Evolutionary conservation across 2,329 filamentous ascomycete genomes (phyloP).

Genomic region (Colletotrichum sp.): DNA sequence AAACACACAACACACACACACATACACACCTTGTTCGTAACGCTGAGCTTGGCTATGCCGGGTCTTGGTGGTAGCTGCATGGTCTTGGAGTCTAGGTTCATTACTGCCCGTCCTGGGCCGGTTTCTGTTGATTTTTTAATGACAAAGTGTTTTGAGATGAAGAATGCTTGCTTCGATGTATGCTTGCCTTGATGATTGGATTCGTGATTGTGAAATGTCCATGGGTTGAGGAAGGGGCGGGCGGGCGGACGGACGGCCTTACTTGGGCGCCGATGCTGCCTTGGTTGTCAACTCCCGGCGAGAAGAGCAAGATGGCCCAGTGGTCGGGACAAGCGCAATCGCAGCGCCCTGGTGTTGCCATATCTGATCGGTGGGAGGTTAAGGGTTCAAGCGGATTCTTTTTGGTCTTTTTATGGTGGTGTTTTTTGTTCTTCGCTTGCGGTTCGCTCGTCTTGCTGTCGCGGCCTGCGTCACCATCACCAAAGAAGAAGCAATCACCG

Average conservation of each 20-base stretch:
- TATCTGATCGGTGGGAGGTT: background rate
- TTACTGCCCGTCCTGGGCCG: background rate
- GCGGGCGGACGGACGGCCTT: background rate
- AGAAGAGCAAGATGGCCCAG: background rate
- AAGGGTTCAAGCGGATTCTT: background rate
- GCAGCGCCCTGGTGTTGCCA: background rate
- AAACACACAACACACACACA: background rate
- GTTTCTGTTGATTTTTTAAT: background rate
- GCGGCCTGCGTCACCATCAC: too few relatives aligned
- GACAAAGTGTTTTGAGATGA: background rate
- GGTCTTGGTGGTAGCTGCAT: background rate
- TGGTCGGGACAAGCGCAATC: background rate
- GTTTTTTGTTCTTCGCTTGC: background rate
- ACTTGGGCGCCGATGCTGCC: background rate
- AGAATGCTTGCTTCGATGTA: background rate
- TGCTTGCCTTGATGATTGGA: background rate
- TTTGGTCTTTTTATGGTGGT: background rate
- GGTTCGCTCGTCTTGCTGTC: too few relatives aligned
- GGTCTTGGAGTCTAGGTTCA: background rate
- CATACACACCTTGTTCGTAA: background rate
- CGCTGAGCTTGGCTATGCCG: background rate
- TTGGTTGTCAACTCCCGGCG: background rate
- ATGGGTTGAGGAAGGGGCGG: background rate
- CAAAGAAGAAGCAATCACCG: too few relatives aligned
- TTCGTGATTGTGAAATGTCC: background rate